A percentile compares a stretch with the other conserved stretches of the same genome.
Evolutionary conservation across 805 yeast species (phyloP).

Genomic region (Yarrowia sp.): DNA sequence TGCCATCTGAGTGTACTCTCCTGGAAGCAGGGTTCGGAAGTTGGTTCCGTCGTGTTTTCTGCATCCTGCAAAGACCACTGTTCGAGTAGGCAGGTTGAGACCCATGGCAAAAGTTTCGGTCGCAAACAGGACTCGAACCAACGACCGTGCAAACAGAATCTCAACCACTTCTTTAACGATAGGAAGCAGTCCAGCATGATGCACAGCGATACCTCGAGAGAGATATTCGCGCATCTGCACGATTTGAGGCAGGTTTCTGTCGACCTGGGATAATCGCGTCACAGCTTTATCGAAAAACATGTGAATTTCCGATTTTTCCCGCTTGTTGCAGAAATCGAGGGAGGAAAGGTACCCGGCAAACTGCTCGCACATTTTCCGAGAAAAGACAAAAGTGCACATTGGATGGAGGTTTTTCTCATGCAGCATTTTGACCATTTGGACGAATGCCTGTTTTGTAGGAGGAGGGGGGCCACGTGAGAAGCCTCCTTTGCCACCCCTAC

Average conservation of each 20-base stretch:
- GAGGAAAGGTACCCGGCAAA: constrained; percentile 77
- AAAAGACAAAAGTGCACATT: constrained; percentile 89
- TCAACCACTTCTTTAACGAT: constrained; percentile 92
- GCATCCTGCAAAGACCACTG: constrained; percentile 84
- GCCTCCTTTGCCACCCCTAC: constrained; percentile 38
- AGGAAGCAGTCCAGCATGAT: constrained; percentile 91
- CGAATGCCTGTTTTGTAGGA: constrained; percentile 65
- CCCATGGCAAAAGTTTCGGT: constrained; percentile 99
- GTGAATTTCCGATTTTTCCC: constrained; percentile 85
- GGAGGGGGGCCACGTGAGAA: background rate
- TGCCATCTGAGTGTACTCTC: constrained; percentile 98
- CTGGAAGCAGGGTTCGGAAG: constrained; percentile 81
- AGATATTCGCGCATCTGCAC: constrained; percentile 75
- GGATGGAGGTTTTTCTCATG: constrained; percentile 73
- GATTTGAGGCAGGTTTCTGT: constrained; percentile 90
- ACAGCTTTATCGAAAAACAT: constrained; percentile 91
- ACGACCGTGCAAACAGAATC: constrained; percentile 79
- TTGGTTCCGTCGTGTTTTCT: constrained; percentile 88
- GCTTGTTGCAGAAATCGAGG: constrained; percentile 76
- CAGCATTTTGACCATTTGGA: constrained; percentile 66
- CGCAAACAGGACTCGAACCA: constrained; percentile 89
- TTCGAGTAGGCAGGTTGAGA: constrained; percentile 90
- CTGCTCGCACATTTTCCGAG: constrained; percentile 90
- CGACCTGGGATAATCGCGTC: constrained; percentile 83
- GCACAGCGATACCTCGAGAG: constrained; percentile 91